These are phyloP conservation scores for Rhynchospora pubera DNA, from an alignment of 176 grass and related monocot species.

Conservation along the genomic window DNA sequence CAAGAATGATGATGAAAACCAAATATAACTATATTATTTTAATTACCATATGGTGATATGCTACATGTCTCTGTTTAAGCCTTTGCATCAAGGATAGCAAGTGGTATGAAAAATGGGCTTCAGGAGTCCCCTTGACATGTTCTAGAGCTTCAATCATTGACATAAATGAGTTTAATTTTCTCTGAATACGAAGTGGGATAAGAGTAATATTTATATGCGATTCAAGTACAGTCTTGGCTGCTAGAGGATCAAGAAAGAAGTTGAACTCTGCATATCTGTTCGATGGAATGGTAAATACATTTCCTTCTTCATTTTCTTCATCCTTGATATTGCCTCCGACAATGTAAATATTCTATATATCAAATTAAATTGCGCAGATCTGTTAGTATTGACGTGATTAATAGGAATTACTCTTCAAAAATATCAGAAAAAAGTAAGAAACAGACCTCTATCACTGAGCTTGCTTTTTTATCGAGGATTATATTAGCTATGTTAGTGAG, in stretches of 20 bases:
- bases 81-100: slow-evolving; percentile 51
- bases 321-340: slow-evolving; percentile 56
- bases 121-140: slow-evolving; percentile 37
- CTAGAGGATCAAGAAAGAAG: slow-evolving; percentile 81
- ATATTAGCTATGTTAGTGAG: slow-evolving; percentile 88
- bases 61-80: slow-evolving; percentile 30
- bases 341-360: slow-evolving; percentile 54
- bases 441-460: slow-evolving; percentile 48
- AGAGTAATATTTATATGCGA: slow-evolving; percentile 65
- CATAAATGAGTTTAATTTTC: slow-evolving; percentile 50
- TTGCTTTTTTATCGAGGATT: slow-evolving; percentile 41
- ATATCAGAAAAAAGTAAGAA: not conserved
- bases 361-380: not conserved
- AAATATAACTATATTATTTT: not conserved
- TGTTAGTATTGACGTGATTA: not conserved
- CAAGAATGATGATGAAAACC: not conserved
- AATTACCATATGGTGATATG: slow-evolving; percentile 65
- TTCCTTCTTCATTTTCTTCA: slow-evolving; percentile 42
- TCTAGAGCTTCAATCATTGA: slow-evolving; percentile 32
- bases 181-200: slow-evolving; percentile 59
- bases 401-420: not conserved
- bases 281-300: slow-evolving; percentile 61
- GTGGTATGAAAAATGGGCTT: slow-evolving; percentile 40
- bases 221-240: slow-evolving; percentile 50
- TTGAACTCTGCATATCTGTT: slow-evolving; percentile 73